A percentile compares a stretch with the other conserved stretches of the same genome.
These are phyloP conservation scores for Backusella tarrabulga DNA, from an alignment of 192 early-diverging fungal species.

Conservation along the genomic window DNA sequence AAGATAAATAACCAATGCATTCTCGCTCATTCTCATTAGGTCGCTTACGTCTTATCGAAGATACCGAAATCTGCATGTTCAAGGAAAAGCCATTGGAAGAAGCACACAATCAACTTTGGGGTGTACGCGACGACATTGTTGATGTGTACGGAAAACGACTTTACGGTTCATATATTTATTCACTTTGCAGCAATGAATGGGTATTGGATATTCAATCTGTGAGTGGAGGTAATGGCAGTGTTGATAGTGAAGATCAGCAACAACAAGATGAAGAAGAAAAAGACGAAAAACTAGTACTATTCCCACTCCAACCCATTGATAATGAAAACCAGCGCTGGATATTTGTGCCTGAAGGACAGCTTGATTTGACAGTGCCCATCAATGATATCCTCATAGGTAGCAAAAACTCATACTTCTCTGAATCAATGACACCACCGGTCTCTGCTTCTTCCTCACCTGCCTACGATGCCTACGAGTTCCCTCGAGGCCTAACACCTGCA, in stretches of 20 bases:
- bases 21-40: slow-evolving; percentile 20
- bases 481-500: slow-evolving; percentile 13
- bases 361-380: slow-evolving; percentile 7
- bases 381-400: background rate
- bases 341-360: slow-evolving; percentile 22
- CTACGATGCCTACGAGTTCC: background rate
- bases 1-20: background rate
- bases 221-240: background rate
- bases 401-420: background rate
- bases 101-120: slow-evolving; percentile 32
- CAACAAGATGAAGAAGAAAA: background rate
- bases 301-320: slow-evolving; percentile 27
- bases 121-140: slow-evolving; percentile 7
- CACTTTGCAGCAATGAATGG: slow-evolving; percentile 31
- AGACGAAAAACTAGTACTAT: slow-evolving; percentile 22
- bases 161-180: slow-evolving; percentile 23
- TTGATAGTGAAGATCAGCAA: background rate
- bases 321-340: slow-evolving; percentile 33
- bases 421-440: background rate
- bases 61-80: slow-evolving; percentile 35
- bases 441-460: slow-evolving; percentile 1
- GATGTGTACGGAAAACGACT: slow-evolving; percentile 12
- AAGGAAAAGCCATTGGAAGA: slow-evolving; percentile 25
- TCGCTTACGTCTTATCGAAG: slow-evolving; percentile 38
- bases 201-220: slow-evolving; percentile 25